Percentiles rank a stretch among this genome's conserved stretches.
Conservation (phyloP, 1,284 basidiomycete genomes). For the Chalciporus sp. region DNA sequence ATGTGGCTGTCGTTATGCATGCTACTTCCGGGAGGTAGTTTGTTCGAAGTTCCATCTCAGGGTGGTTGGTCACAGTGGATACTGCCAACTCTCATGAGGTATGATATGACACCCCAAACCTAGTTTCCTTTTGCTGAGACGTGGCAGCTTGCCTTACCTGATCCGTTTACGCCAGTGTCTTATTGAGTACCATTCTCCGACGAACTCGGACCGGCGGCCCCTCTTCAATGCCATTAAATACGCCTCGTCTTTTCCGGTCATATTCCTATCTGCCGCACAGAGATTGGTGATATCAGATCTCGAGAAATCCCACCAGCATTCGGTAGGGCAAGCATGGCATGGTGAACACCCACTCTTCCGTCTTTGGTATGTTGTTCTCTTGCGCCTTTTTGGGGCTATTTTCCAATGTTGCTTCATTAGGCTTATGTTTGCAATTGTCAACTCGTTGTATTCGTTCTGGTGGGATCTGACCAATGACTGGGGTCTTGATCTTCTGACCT, state of each 20-base stretch:
- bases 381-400: neutral
- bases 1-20: conserved; percentile 86
- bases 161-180: conserved; percentile 94
- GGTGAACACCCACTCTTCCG: conserved; percentile 80
- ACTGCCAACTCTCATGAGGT: conserved; percentile 84
- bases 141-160: conserved; percentile 81
- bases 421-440: conserved; percentile 84
- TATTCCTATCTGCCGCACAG: conserved; percentile 89
- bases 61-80: conserved; percentile 72
- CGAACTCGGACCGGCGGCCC: conserved; percentile 69
- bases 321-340: conserved; percentile 59
- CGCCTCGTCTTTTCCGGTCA: conserved; percentile 96
- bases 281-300: conserved; percentile 65
- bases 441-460: conserved; percentile 97
- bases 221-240: conserved; percentile 98
- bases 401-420: conserved; percentile 42
- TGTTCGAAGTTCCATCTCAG: conserved; percentile 63
- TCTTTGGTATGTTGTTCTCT: conserved; percentile 65
- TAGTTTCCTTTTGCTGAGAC: conserved; percentile 14
- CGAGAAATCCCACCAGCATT: conserved; percentile 49
- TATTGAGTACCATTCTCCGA: conserved; percentile 77
- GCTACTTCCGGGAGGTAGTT: conserved; percentile 77
- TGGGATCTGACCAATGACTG: conserved; percentile 99
- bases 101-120: conserved; percentile 37
- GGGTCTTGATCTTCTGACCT: conserved; percentile 82